Evolutionary conservation across 225 moss, liverwort and hornwort species (phyloP).

Genomic region (Antitrichia curtipendula): DNA sequence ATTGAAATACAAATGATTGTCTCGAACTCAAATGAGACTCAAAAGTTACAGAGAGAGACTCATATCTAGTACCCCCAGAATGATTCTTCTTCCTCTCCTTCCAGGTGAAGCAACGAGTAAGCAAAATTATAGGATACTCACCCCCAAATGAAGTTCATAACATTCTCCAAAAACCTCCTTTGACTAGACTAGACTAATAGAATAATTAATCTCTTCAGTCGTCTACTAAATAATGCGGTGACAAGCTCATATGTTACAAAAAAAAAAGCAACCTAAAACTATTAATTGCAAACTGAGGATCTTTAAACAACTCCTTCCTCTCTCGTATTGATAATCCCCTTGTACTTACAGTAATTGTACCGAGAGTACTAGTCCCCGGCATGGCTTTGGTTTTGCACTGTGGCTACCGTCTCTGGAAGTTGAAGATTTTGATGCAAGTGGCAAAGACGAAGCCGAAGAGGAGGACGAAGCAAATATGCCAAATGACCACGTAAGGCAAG

Average conservation of each 20-base stretch:
- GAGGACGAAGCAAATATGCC: slow-evolving; percentile 38
- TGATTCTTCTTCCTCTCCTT: background rate
- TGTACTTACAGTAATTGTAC: background rate
- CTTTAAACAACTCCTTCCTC: background rate
- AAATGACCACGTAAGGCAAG: slow-evolving; percentile 37
- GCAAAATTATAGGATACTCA: background rate
- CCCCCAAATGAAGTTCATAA: background rate
- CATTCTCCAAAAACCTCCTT: background rate
- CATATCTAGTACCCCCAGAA: background rate
- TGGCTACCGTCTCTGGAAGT: slow-evolving; percentile 49
- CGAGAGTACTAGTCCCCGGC: too few relatives aligned
- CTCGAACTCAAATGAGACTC: background rate
- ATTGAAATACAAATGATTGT: background rate
- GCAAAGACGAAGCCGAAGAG: slow-evolving; percentile 69
- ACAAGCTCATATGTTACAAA: slow-evolving; percentile 2
- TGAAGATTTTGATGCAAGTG: slow-evolving; percentile 60
- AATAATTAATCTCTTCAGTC: background rate
- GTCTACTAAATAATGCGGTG: background rate
- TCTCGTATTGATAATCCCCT: background rate
- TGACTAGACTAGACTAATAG: background rate
- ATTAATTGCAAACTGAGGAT: too few relatives aligned
- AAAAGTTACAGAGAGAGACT: background rate
- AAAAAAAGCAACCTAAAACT: background rate
- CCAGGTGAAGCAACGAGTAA: background rate
- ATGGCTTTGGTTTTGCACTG: background rate